Evolutionary conservation across 257 asterid genomes (phyloP).

Genomic region (Petunia axillaris): DNA sequence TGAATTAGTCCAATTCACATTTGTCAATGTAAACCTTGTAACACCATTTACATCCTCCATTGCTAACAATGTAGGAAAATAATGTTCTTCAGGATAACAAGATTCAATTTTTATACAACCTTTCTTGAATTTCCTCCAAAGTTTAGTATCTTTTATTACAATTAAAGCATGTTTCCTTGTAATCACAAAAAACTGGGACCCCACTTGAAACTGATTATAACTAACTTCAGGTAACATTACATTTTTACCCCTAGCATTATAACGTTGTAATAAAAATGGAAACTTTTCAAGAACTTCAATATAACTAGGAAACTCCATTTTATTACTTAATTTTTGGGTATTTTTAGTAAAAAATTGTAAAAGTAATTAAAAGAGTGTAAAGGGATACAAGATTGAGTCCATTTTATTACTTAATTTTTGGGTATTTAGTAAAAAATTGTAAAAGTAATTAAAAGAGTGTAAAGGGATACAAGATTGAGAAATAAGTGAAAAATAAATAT

Average conservation of each 20-base stretch:
- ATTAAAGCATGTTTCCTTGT: slow-evolving; percentile 65
- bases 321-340: slow-evolving; percentile 49
- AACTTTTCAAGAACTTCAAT: slow-evolving; percentile 63
- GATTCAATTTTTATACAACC: slow-evolving; percentile 77
- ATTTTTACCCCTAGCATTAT: slow-evolving; percentile 75
- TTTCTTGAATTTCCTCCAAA: slow-evolving; percentile 83
- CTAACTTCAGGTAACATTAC: slow-evolving; percentile 80
- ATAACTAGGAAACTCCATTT: slow-evolving; percentile 61
- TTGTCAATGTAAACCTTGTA: slow-evolving; percentile 63
- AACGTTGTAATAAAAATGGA: slow-evolving; percentile 54
- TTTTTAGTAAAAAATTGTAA: slow-evolving; percentile 64
- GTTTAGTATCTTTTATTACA: slow-evolving; percentile 78
- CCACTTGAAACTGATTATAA: slow-evolving; percentile 68
- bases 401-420: slow-evolving; percentile 53
- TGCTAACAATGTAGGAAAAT: slow-evolving; percentile 81
- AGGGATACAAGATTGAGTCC: slow-evolving; percentile 73
- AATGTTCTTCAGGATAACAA: slow-evolving; percentile 93
- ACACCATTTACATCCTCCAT: slow-evolving; percentile 77
- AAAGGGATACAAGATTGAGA: slow-evolving; percentile 77
- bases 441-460: slow-evolving; percentile 60
- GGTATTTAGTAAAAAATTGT: slow-evolving; percentile 62
- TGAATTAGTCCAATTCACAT: slow-evolving; percentile 85
- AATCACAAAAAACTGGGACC: slow-evolving; percentile 82
- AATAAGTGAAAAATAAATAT: slow-evolving; percentile 56
- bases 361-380: slow-evolving; percentile 62